Conservation (phyloP, 345 rosid genomes). For the Eutrema heterophyllum region DNA sequence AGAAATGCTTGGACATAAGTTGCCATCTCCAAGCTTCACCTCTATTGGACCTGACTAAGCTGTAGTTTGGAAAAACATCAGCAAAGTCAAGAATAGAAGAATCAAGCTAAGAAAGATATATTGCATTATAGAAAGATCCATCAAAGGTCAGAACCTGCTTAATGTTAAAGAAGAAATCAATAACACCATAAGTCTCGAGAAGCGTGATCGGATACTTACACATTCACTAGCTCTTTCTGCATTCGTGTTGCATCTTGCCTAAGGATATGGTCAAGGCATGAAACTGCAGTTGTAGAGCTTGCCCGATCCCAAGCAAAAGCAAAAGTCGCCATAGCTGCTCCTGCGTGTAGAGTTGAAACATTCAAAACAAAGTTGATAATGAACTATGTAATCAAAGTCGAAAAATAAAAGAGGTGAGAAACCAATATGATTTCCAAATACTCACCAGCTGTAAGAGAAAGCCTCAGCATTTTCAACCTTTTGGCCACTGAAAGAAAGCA, state of each 20-base stretch:
- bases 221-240: slow-evolving; percentile 64
- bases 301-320: slow-evolving; percentile 34
- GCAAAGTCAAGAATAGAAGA: neutral
- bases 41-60: slow-evolving; percentile 48
- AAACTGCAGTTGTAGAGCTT: slow-evolving; percentile 33
- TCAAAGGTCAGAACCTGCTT: neutral
- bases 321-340: slow-evolving; percentile 32
- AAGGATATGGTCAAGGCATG: slow-evolving; percentile 59
- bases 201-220: slow-evolving; percentile 41
- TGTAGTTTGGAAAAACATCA: slow-evolving; percentile 31
- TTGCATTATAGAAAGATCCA: neutral
- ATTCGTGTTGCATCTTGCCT: slow-evolving; percentile 54
- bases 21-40: slow-evolving; percentile 51
- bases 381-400: neutral
- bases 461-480: neutral
- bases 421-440: neutral
- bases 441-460: slow-evolving; percentile 21
- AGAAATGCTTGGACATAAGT: slow-evolving; percentile 59
- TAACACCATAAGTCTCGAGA: neutral
- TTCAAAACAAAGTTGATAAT: neutral
- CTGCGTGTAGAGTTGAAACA: slow-evolving; percentile 26
- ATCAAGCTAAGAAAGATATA: neutral
- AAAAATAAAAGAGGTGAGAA: neutral
- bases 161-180: neutral
- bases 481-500: slow-evolving; percentile 15